Conservation (phyloP, 2,329 filamentous ascomycete species). For the Verticillium nonalfalfae region DNA sequence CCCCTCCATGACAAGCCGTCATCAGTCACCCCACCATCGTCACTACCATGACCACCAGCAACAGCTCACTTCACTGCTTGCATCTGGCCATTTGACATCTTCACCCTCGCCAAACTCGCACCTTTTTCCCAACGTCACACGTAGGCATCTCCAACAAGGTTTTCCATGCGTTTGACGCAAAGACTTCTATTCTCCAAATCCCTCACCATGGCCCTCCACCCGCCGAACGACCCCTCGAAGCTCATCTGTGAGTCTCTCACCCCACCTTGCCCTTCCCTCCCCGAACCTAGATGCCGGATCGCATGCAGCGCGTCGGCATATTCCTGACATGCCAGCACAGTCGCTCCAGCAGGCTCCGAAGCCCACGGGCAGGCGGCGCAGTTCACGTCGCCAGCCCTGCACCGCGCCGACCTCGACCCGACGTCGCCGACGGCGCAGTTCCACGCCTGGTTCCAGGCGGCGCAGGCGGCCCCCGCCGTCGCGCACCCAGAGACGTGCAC, state of each 20-base stretch:
- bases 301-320: neutral
- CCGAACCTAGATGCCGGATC: neutral
- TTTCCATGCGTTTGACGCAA: neutral
- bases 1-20: conserved; percentile 5
- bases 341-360: conserved; percentile 58
- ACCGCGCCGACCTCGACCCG: conserved; percentile 51
- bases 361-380: conserved; percentile 63
- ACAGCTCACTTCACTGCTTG: neutral
- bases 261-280: neutral
- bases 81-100: neutral
- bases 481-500: conserved; percentile 84
- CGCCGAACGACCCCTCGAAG: conserved; percentile 31
- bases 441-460: conserved; percentile 78
- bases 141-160: neutral
- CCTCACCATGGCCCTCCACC: conserved; percentile 37
- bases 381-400: conserved; percentile 61
- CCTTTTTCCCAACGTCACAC: neutral
- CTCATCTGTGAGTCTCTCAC: conserved; percentile 38
- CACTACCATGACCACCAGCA: no score
- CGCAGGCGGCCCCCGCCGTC: conserved; percentile 45
- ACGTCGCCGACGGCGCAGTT: conserved; percentile 74
- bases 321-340: conserved; percentile 21
- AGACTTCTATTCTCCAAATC: conserved; percentile 4
- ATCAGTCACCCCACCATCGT: neutral
- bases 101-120: neutral